These are phyloP conservation scores for Paecilomyces formosus DNA, from an alignment of 2,329 filamentous ascomycete species.

Conservation along the genomic window DNA sequence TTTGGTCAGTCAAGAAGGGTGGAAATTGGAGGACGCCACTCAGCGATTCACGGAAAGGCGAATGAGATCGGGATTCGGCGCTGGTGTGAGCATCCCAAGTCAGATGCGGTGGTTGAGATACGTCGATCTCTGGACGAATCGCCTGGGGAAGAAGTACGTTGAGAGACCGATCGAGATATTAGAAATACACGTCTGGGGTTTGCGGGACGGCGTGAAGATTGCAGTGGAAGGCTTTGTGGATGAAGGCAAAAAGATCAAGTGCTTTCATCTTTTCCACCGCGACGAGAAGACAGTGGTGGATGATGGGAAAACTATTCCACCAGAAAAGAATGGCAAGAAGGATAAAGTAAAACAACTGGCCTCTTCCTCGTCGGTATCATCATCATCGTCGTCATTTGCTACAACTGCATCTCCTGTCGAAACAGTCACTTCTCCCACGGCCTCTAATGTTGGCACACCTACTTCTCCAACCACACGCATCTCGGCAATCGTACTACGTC, in stretches of 20 bases:
- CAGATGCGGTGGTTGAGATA: conserved; percentile 84
- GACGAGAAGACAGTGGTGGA: conserved; percentile 54
- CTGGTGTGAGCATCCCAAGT: conserved; percentile 86
- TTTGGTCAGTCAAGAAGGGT: conserved; percentile 77
- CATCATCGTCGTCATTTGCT: conserved; percentile 8
- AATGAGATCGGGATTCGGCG: conserved; percentile 84
- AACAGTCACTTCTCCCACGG: conserved; percentile 28
- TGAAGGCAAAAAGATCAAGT: conserved; percentile 79
- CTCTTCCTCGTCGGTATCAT: conserved; percentile 9
- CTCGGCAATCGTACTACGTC: conserved; percentile 71
- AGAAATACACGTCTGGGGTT: conserved; percentile 84
- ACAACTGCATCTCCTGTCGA: conserved; percentile 10
- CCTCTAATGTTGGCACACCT: conserved; percentile 21
- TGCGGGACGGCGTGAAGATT: conserved; percentile 81
- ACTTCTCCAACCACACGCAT: conserved; percentile 49
- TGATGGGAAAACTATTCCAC: conserved; percentile 46
- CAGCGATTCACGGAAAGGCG: conserved; percentile 68
- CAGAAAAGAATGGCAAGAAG: conserved; percentile 42
- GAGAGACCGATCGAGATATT: conserved; percentile 77
- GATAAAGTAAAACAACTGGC: conserved; percentile 14
- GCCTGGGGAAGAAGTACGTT: conserved; percentile 65
- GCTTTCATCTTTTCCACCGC: conserved; percentile 70
- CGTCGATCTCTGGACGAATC: conserved; percentile 75
- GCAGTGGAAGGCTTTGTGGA: conserved; percentile 77
- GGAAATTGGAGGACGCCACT: conserved; percentile 57